Conservation (phyloP, 352 stramenopile genomes). For the Phytophthora nicotianae region DNA sequence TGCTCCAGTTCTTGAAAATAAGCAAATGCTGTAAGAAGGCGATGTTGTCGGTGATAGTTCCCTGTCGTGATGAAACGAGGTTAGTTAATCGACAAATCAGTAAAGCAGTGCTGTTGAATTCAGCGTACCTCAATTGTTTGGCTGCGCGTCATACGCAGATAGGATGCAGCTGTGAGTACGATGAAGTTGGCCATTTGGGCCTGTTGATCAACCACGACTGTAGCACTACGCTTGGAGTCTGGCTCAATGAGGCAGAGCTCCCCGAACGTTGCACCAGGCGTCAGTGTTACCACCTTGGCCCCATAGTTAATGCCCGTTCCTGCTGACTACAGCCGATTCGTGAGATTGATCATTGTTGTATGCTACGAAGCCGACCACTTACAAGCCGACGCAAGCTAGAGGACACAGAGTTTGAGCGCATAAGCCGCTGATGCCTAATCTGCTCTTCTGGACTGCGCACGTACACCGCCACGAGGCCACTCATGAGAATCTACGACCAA, state of each 20-base stretch:
- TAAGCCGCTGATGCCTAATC: constrained; percentile 57
- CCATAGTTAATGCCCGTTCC: constrained; percentile 50
- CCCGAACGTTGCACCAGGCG: constrained; percentile 78
- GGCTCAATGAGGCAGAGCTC: constrained; percentile 87
- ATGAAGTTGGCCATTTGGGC: constrained; percentile 84
- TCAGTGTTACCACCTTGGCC: constrained; percentile 74
- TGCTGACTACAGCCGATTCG: constrained; percentile 34
- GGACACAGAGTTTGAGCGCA: constrained; percentile 51
- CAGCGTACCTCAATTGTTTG: constrained; percentile 68
- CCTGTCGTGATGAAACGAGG: constrained; percentile 25
- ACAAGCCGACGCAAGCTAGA: constrained; percentile 51
- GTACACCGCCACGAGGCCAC: constrained; percentile 74
- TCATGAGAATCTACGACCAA: constrained; percentile 72
- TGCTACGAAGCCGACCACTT: constrained; percentile 8
- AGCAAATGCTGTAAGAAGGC: constrained; percentile 81
- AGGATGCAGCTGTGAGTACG: constrained; percentile 80
- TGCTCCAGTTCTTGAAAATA: constrained; percentile 81
- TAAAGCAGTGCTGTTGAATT: too few relatives aligned
- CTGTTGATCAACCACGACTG: constrained; percentile 72
- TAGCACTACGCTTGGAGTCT: constrained; percentile 85
- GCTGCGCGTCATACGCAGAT: constrained; percentile 81
- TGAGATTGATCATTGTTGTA: neutral
- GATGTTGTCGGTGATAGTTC: constrained; percentile 86
- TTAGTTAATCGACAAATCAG: neutral
- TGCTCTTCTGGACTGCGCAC: constrained; percentile 78